Base-by-base conservation (phyloP, 805 yeast genomes). In the Limtongozyma cylindracea region DNA sequence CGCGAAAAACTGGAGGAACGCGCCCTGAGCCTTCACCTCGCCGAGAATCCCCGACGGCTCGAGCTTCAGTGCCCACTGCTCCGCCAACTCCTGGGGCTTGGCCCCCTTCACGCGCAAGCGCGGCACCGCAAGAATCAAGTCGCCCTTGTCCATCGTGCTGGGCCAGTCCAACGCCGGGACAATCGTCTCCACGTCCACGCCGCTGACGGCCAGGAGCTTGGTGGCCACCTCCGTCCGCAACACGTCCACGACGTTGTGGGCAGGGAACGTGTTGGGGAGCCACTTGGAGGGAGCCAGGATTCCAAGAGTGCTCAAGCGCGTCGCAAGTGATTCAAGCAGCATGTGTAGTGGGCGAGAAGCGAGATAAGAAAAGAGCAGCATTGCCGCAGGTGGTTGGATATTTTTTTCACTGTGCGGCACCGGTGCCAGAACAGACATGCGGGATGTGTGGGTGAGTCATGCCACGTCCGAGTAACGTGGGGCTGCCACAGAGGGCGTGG, bases 121-220 rank as follows among this genome's bases (percentile, higher is more conserved):
- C 34, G 96, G 98, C 19, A 88, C 57, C 19, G 98, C 95, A 24
- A 84, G 64, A 29, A 84, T 59, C 36, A 88, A 57, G 45, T 88
- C 98, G 39, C 96, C 98, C 38, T 84, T 71, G 27, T 80, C 94
- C 32, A 73, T 49, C 19, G 80, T 69, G 31, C 61, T 56, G 12
- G 94, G 78, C 56, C 84, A 63, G 47, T 88, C 96, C 37, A 88
- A 56, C 17, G 93, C 78, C 25, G 78, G 74, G 45, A 57, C 76
- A 29, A 82, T 76, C 22, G 78, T 41, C 3, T 51, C 47, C 25
- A 58, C 48, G 27, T 70, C 72, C 19, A 80, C 91, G 17, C 69
- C 71, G 11, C 91, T 58, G 32, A 88, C 49, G 31, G 57, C 53
- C 27, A 72, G 56, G 27, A 88, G 57, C 41, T 82, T 84, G 30